Conservation (phyloP, 108 stramenopile genomes). For the Cyclotella kingstonii region DNA sequence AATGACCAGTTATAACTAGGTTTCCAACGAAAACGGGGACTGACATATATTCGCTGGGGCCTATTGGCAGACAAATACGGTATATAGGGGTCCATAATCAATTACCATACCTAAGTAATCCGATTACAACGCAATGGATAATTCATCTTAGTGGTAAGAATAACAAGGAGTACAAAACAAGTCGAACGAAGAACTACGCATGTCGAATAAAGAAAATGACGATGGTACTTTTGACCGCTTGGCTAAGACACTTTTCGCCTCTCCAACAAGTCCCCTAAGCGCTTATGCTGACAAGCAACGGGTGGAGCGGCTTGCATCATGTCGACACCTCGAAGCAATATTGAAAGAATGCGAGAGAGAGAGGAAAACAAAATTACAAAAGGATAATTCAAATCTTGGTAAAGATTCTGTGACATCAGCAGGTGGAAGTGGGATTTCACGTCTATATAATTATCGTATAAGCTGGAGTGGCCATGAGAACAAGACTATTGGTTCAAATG, state of each 20-base stretch:
- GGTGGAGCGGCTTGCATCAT: conserved; percentile 25
- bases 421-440: conserved; percentile 17
- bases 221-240: conserved; percentile 24
- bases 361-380: conserved; percentile 2
- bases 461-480: no score
- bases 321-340: conserved; percentile 24
- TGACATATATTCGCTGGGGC: no score
- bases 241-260: conserved; percentile 29
- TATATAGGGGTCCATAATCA: no score
- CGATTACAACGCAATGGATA: no score
- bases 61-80: no score
- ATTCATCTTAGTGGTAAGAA: no score
- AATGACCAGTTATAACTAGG: no score
- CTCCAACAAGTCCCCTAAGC: conserved; percentile 23
- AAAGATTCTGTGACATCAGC: not conserved
- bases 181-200: no score
- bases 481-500: no score
- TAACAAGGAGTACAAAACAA: no score
- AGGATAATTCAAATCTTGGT: not conserved
- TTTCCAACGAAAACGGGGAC: no score
- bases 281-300: conserved; percentile 35
- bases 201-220: conserved; percentile 5
- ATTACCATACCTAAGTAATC: no score
- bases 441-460: conserved; percentile 36
- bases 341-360: conserved; percentile 23